Base-by-base conservation (phyloP, 139 green algal genomes). In the Spirogloea muscicola region DNA sequence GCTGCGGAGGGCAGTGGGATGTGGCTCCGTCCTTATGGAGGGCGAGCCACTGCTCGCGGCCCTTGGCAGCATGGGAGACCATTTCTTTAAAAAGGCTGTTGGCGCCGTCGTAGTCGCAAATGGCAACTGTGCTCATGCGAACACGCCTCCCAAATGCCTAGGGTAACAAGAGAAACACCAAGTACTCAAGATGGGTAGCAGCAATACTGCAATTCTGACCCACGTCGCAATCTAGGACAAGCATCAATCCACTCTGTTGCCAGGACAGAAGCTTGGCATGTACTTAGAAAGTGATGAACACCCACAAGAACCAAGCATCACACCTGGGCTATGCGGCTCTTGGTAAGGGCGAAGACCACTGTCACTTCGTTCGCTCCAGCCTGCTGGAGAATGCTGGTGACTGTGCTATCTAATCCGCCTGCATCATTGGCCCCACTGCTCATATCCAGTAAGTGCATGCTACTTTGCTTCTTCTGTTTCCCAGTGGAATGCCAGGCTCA, bases 321-420 rank as follows among this genome's bases (percentile, higher is more conserved):
- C n/a, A 77, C 68, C 68, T 80, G 42, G 21, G 62, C 78, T 9
- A 84, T 41, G 1, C 59, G 57, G 9, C 25, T 58, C 3, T 43
- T 21, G 7, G 78, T 84, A 13, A 84, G 48, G n/a, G 78, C 78
- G 34, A 81, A 84, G 5, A 84, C 49, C 7, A 84, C 72, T 13
- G 72, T 57, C 1, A 44, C 62, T 7, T 73, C 51, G 4, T 61
- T 64, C 18, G 55, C 63, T 13, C n/a, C 55, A 2, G 72, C 72
- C 2, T 65, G 39, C 2, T 71, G 29, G 2, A 85, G 33, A 38
- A 85, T 81, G 18, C 37, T 43, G 41, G 33, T 29, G 27, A 85
- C 44, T 18, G 38, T 61, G 33, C 61, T 52, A 52, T 85, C 79
- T 29, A 85, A 40, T 13, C 79, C 79, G 1, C 74, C 79, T 68